phyloP scores from a whole-genome alignment of 768 basidiomycete genomes.

The Lyophyllum shimeji region DNA sequence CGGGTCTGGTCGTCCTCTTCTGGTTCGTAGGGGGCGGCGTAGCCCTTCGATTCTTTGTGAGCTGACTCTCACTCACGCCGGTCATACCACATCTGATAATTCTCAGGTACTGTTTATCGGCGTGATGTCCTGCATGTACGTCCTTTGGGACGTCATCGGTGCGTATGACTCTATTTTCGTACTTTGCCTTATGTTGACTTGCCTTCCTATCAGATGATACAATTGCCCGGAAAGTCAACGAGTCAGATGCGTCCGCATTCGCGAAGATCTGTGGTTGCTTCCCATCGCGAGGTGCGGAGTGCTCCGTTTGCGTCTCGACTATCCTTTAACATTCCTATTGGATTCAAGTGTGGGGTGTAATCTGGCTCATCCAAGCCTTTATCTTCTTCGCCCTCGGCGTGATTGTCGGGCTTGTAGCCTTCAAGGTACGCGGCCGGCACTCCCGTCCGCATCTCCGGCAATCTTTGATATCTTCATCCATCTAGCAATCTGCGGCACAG shows the following conservation, averaged over 20 bases:
- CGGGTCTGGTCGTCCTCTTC: constrained; percentile 74
- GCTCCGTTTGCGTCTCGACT: background rate
- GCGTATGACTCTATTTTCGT: constrained; percentile 15
- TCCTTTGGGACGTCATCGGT: constrained; percentile 88
- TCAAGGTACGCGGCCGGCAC: constrained; percentile 61
- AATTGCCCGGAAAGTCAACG: constrained; percentile 78
- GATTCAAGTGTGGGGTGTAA: constrained; percentile 76
- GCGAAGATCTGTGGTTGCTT: constrained; percentile 85
- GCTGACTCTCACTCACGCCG: constrained; percentile 16
- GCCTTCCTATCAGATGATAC: constrained; percentile 65
- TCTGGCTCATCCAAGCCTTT: constrained; percentile 80
- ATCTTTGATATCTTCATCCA: background rate
- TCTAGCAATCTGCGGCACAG: constrained; percentile 53
- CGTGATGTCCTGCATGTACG: constrained; percentile 85
- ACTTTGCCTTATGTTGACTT: background rate
- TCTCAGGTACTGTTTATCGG: constrained; percentile 73
- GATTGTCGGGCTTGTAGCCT: constrained; percentile 74
- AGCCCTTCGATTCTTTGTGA: constrained; percentile 75
- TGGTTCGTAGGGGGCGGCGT: constrained; percentile 80
- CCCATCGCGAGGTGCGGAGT: constrained; percentile 67
- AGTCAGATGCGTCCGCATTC: constrained; percentile 86
- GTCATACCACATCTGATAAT: background rate
- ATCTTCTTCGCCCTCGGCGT: constrained; percentile 74
- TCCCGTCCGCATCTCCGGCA: background rate
- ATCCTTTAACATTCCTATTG: constrained; percentile 2